Evolutionary conservation across 768 basidiomycete genomes (phyloP).

Genomic region (Butyriboletus loyo): DNA sequence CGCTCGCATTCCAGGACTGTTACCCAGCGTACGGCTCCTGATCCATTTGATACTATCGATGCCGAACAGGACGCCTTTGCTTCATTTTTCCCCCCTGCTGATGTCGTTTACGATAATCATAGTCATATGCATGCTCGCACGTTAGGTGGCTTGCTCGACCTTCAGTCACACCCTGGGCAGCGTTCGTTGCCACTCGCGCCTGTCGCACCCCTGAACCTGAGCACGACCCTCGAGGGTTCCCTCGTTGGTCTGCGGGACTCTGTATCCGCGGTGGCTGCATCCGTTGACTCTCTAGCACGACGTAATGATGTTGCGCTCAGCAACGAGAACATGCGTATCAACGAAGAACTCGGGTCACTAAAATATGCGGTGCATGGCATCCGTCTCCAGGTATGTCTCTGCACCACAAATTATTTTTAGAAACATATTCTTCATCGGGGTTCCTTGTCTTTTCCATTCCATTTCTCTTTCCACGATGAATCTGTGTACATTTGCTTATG

Average conservation of each 20-base stretch:
- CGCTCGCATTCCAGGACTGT: conserved; percentile 16
- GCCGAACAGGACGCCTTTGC: conserved; percentile 25
- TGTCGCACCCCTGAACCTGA: conserved; percentile 62
- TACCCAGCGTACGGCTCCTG: conserved; percentile 13
- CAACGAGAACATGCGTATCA: conserved; percentile 68
- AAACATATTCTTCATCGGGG: background rate
- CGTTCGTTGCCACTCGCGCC: conserved; percentile 31
- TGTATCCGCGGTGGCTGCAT: conserved; percentile 54
- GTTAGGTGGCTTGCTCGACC: conserved; percentile 20
- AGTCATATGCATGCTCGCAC: conserved; percentile 12
- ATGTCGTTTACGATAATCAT: conserved; percentile 26
- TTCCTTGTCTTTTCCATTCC: conserved; percentile 8
- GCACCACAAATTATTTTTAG: conserved; percentile 5
- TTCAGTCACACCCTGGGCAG: conserved; percentile 18
- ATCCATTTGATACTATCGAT: conserved; percentile 19
- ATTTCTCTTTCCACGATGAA: conserved; percentile 5
- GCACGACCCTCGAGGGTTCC: conserved; percentile 62
- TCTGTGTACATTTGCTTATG: conserved; percentile 13
- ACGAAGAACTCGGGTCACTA: conserved; percentile 70
- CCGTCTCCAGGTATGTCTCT: conserved; percentile 64
- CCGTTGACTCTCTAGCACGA: conserved; percentile 59
- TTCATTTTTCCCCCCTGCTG: conserved; percentile 25
- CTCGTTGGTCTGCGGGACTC: conserved; percentile 57
- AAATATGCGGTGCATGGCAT: conserved; percentile 70
- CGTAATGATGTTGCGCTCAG: conserved; percentile 63